A percentile compares a stretch with the other conserved stretches of the same genome.
These are phyloP conservation scores for Colletotrichum simmondsii DNA, from an alignment of 2,329 filamentous ascomycete species.

Conservation along the genomic window DNA sequence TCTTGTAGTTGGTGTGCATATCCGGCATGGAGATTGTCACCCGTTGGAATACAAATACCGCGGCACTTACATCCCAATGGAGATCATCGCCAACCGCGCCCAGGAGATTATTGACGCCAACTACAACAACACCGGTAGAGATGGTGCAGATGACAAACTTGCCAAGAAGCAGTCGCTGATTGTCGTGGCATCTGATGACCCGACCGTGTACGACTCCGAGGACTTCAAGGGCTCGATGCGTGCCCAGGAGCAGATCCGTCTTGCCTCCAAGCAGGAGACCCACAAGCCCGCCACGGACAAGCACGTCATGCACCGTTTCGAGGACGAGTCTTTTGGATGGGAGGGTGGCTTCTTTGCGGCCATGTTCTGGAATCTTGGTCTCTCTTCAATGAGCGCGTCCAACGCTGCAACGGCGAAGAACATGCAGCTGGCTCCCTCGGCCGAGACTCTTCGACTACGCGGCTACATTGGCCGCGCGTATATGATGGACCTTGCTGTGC, in stretches of 20 bases:
- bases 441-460: conserved; percentile 73
- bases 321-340: conserved; percentile 85
- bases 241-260: conserved; percentile 81
- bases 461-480: conserved; percentile 84
- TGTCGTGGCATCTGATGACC: conserved; percentile 84
- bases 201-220: conserved; percentile 74
- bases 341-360: conserved; percentile 87
- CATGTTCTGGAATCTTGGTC: conserved; percentile 84
- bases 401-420: conserved; percentile 45
- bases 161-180: conserved; percentile 58
- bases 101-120: conserved; percentile 62
- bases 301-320: conserved; percentile 70
- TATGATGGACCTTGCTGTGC: conserved; percentile 81
- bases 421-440: conserved; percentile 50
- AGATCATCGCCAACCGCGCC: conserved; percentile 72
- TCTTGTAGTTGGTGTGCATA: conserved; percentile 76
- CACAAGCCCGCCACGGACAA: conserved; percentile 54
- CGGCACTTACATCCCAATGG: conserved; percentile 80
- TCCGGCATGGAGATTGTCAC: conserved; percentile 83
- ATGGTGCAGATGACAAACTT: conserved; percentile 46
- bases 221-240: conserved; percentile 69
- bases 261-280: conserved; percentile 71
- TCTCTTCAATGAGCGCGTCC: conserved; percentile 50
- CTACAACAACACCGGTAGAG: conserved; percentile 52
- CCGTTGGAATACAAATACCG: conserved; percentile 82